These are phyloP conservation scores for Yamadazyma triangularis DNA, from an alignment of 1,139 yeast species.

Conservation along the genomic window DNA sequence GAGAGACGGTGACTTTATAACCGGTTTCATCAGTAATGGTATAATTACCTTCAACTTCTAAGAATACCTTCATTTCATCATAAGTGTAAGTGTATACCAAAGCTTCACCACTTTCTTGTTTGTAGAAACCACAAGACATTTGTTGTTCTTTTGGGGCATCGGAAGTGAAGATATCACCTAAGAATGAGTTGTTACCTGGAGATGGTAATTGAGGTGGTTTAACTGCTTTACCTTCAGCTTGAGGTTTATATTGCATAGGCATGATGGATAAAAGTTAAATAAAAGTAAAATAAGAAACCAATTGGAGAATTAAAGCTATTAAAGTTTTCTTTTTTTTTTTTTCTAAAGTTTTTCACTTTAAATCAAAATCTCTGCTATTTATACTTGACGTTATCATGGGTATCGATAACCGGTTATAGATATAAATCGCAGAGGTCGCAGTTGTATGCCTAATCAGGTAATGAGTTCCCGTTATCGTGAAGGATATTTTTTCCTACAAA, in stretches of 20 bases:
- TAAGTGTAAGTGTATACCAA: conserved; percentile 60
- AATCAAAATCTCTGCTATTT: too few relatives aligned
- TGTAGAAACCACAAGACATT: conserved; percentile 63
- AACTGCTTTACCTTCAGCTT: conserved; percentile 48
- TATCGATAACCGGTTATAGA: neutral
- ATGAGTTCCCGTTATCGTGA: conserved; percentile 1
- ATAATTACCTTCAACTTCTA: conserved; percentile 64
- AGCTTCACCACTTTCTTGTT: conserved; percentile 62
- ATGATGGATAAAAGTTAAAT: conserved; percentile 28
- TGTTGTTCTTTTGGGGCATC: conserved; percentile 56
- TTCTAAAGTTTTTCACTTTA: conserved; percentile 1
- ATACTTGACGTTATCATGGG: too few relatives aligned
- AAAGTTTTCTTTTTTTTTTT: neutral
- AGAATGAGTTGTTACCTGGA: conserved; percentile 59
- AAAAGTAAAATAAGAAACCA: neutral
- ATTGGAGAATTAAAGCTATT: neutral
- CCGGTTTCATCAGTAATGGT: conserved; percentile 61
- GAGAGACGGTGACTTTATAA: conserved; percentile 48
- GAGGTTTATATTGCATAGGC: conserved; percentile 58
- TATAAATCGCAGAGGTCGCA: neutral
- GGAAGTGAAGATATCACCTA: conserved; percentile 59
- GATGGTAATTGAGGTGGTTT: conserved; percentile 57
- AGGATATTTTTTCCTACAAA: too few relatives aligned
- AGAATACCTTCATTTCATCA: conserved; percentile 68
- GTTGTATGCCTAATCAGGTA: conserved; percentile 2